These are phyloP conservation scores for Fusarium sp. DNA, from an alignment of 2,329 filamentous ascomycete species.

Conservation along the genomic window DNA sequence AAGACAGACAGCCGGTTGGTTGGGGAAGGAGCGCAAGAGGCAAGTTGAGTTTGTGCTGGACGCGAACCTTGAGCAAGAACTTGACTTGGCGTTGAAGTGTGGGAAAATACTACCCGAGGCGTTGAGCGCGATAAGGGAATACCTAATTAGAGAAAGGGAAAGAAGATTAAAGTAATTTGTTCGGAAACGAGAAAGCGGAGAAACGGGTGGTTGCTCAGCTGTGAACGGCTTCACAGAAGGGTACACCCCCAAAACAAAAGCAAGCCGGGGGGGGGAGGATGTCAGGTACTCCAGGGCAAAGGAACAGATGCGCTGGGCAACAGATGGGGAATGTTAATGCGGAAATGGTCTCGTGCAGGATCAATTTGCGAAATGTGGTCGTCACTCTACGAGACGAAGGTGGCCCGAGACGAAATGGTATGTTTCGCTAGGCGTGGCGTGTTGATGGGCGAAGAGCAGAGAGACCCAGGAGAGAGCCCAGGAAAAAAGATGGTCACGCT, in stretches of 20 bases:
- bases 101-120: not conserved
- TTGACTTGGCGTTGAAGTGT: not conserved
- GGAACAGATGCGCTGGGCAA: not conserved
- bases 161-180: not conserved
- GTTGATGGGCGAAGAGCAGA: constrained; percentile 9
- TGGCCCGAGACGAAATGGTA: constrained; percentile 21
- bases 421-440: constrained; percentile 28
- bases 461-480: not conserved
- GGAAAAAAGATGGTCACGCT: constrained; percentile 29
- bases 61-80: constrained; percentile 15
- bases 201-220: constrained; percentile 3
- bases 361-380: constrained; percentile 13
- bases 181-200: constrained; percentile 3
- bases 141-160: not conserved
- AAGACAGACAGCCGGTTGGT: not conserved
- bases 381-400: constrained; percentile 25
- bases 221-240: not conserved
- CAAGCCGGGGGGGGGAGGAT: not conserved
- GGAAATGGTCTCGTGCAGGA: constrained; percentile 23
- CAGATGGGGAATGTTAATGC: constrained; percentile 3
- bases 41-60: constrained; percentile 19
- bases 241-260: not conserved
- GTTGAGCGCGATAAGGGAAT: not conserved
- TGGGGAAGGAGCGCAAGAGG: constrained; percentile 4
- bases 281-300: not conserved